Conservation (phyloP, 257 asterid species). For the Plectranthus barbatus region DNA sequence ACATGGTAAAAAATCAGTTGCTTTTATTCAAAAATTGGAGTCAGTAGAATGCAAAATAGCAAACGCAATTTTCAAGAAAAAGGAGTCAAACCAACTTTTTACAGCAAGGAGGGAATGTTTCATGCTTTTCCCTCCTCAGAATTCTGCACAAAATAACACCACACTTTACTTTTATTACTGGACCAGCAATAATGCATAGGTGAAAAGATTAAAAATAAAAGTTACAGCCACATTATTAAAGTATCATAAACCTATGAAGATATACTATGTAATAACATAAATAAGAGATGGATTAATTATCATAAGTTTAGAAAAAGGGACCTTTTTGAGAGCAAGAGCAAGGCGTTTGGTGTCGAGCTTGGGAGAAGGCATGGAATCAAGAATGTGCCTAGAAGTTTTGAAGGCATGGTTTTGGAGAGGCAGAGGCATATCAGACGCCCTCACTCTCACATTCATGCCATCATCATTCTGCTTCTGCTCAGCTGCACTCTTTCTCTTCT, state of each 20-base stretch:
- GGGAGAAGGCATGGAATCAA: constrained; percentile 48
- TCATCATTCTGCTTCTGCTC: constrained; percentile 37
- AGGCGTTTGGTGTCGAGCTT: constrained; percentile 72
- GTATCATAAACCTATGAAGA: too few species aligned
- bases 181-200: not conserved
- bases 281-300: too few species aligned
- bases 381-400: constrained; percentile 32
- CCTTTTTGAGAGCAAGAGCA: constrained; percentile 84
- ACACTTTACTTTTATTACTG: not conserved
- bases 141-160: constrained; percentile 6
- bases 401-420: constrained; percentile 70
- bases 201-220: not conserved
- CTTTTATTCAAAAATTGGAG: not conserved
- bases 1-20: not conserved
- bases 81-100: constrained; percentile 8
- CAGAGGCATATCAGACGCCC: constrained; percentile 76
- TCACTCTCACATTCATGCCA: constrained; percentile 43
- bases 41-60: not conserved
- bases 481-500: constrained; percentile 39
- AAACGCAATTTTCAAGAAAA: constrained; percentile 1
- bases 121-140: not conserved
- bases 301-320: too few species aligned
- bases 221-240: too few species aligned
- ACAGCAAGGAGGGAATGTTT: not conserved
- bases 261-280: too few species aligned